Conservation (phyloP, 2,329 filamentous ascomycete genomes). For the Epichloe hybrida region DNA sequence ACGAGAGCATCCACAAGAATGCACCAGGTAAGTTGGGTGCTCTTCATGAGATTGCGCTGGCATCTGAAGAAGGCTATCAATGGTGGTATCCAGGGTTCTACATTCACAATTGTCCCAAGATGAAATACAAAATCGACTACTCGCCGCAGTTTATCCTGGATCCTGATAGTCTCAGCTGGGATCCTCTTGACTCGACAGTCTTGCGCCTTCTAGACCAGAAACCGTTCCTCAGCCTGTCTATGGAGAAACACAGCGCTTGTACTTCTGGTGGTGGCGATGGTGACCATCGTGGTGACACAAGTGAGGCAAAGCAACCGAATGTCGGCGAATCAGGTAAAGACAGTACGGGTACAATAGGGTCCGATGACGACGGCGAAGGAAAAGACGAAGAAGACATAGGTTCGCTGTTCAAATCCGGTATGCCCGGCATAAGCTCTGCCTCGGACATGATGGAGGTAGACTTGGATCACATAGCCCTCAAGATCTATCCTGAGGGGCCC, state of each 20-base stretch:
- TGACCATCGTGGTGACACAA: not conserved
- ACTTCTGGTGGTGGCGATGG: not conserved
- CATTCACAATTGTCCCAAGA: conserved; percentile 69
- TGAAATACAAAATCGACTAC: conserved; percentile 76
- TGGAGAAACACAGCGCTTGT: conserved; percentile 15
- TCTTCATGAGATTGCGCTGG: conserved; percentile 57
- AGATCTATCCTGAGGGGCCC: conserved; percentile 24
- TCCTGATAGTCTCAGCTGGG: conserved; percentile 50
- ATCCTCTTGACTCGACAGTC: conserved; percentile 39
- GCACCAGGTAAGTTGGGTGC: conserved; percentile 65
- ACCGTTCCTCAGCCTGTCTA: conserved; percentile 39
- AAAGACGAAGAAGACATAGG: conserved; percentile 11
- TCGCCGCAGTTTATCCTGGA: conserved; percentile 62
- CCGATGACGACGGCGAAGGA: conserved; percentile 7
- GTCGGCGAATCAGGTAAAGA: conserved; percentile 2
- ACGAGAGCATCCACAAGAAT: conserved; percentile 57
- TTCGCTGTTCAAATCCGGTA: conserved; percentile 44
- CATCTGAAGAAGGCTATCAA: conserved; percentile 52
- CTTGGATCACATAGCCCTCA: conserved; percentile 45
- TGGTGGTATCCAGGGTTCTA: conserved; percentile 77
- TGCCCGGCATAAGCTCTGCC: conserved; percentile 52
- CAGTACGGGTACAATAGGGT: not conserved
- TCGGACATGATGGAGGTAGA: conserved; percentile 40
- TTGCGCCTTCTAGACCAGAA: conserved; percentile 37
- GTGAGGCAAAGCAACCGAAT: not conserved